A percentile compares a stretch with the other conserved stretches of the same genome.
Evolutionary conservation across 2,329 filamentous ascomycete genomes (phyloP).

Genomic region (Rasamsonia emersonii): DNA sequence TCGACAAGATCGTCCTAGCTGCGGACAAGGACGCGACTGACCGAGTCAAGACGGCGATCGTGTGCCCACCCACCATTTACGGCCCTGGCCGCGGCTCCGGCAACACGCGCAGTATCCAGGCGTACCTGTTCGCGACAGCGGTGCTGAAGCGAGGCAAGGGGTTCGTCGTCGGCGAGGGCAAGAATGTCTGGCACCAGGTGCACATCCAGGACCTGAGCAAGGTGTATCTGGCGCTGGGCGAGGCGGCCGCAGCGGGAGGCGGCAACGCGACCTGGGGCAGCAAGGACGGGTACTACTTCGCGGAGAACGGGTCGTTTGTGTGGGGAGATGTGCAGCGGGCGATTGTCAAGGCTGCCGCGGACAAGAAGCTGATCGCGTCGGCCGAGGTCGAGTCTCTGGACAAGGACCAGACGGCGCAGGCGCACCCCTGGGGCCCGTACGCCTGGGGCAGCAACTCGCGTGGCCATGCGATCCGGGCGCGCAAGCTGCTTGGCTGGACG

Average conservation of each 20-base stretch:
- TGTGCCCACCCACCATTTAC: constrained; percentile 35
- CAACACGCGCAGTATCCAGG: constrained; percentile 33
- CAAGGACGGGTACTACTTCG: constrained; percentile 42
- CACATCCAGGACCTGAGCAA: constrained; percentile 34
- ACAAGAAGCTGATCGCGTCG: constrained; percentile 45
- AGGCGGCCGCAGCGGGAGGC: constrained; percentile 30
- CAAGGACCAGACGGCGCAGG: no score
- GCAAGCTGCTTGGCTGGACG: constrained; percentile 30
- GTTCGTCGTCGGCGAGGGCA: constrained; percentile 31
- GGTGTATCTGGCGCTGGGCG: constrained; percentile 27
- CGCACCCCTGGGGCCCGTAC: no score
- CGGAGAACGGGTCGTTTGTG: constrained; percentile 33
- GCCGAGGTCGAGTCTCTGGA: constrained; percentile 31
- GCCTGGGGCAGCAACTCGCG: no score
- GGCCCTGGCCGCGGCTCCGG: constrained; percentile 29
- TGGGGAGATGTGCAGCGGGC: constrained; percentile 32
- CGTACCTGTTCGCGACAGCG: constrained; percentile 32
- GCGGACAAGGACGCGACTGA: constrained; percentile 17
- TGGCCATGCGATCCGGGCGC: constrained; percentile 26
- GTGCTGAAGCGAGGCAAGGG: constrained; percentile 28
- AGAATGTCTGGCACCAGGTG: constrained; percentile 34
- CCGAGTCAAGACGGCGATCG: constrained; percentile 28
- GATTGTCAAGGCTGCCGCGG: constrained; percentile 39
- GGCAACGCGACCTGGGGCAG: constrained; percentile 31
- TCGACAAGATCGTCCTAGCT: constrained; percentile 32